A percentile compares a stretch with the other conserved stretches of the same genome.
Conservation (phyloP, 768 basidiomycete genomes). For the Podaxis mareebaensis region DNA sequence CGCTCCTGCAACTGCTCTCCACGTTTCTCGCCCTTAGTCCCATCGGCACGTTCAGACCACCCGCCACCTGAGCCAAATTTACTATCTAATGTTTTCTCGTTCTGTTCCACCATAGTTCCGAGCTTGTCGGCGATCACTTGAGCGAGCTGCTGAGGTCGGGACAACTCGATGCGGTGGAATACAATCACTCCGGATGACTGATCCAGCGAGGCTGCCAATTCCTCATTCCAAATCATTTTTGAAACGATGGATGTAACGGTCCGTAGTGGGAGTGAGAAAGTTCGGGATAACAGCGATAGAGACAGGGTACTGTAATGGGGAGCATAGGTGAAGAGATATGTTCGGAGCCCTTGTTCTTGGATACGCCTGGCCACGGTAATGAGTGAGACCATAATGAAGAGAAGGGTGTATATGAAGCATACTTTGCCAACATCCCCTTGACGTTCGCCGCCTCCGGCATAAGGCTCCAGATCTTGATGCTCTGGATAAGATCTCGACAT, state of each 20-base stretch:
- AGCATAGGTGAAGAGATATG: constrained; percentile 98
- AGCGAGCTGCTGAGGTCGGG: constrained; percentile 87
- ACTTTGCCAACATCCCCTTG: constrained; percentile 96
- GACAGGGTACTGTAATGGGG: constrained; percentile 92
- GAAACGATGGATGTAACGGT: constrained; percentile 90
- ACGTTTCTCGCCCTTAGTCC: constrained; percentile 74
- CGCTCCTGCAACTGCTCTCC: constrained; percentile 80
- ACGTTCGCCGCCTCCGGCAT: constrained; percentile 88
- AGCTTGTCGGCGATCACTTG: constrained; percentile 89
- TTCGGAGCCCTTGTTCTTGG: constrained; percentile 95
- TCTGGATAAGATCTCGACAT: constrained; percentile 89
- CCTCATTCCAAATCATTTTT: constrained; percentile 99
- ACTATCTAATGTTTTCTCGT: constrained; percentile 84
- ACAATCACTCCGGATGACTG: constrained; percentile 88
- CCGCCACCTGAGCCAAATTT: constrained; percentile 71
- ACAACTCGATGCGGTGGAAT: constrained; percentile 89
- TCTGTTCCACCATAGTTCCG: constrained; percentile 83
- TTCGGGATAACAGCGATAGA: constrained; percentile 80
- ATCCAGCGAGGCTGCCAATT: constrained; percentile 90
- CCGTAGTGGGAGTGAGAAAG: constrained; percentile 81
- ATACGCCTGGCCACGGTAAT: constrained; percentile 65
- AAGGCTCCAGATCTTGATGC: constrained; percentile 97
- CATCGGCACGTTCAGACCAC: constrained; percentile 71
- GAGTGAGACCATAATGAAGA: constrained; percentile 14
- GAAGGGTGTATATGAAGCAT: constrained; percentile 26